phyloP scores from a whole-genome alignment of 2,329 filamentous ascomycete genomes.

The Alternaria novae-zelandiae region DNA sequence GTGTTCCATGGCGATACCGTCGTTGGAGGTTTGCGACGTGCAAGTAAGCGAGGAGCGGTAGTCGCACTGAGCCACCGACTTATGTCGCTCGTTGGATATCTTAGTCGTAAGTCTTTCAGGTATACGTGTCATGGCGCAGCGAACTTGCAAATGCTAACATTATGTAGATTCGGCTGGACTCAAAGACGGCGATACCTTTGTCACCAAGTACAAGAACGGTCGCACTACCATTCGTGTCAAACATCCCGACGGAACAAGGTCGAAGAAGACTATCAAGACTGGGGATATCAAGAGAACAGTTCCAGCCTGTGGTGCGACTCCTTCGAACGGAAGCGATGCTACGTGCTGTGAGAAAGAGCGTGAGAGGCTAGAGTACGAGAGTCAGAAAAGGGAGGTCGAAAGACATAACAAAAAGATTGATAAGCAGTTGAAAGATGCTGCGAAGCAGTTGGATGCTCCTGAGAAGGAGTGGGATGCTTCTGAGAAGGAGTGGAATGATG shows the following conservation, averaged over 20 bases:
- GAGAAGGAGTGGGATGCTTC: neutral
- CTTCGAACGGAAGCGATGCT: neutral
- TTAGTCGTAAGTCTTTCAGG: neutral
- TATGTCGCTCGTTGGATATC: neutral
- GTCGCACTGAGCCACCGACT: neutral
- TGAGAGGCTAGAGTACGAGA: neutral
- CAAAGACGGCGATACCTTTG: neutral
- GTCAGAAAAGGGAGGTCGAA: neutral
- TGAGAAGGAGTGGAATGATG: neutral
- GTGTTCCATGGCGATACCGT: neutral
- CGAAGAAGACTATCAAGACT: neutral
- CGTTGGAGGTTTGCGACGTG: neutral
- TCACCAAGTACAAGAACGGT: neutral
- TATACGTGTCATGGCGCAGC: fast-evolving
- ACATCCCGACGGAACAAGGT: neutral
- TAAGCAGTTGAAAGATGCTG: neutral
- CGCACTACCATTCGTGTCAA: neutral
- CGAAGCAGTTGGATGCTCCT: neutral
- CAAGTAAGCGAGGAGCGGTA: neutral
- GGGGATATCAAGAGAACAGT: neutral
- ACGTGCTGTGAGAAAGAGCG: neutral
- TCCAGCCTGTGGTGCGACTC: neutral
- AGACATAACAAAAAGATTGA: neutral
- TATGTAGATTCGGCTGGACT: neutral
- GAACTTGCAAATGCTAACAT: neutral